These are phyloP conservation scores for Biscogniauxia mediterranea DNA, from an alignment of 2,329 filamentous ascomycete genomes.

Conservation along the genomic window DNA sequence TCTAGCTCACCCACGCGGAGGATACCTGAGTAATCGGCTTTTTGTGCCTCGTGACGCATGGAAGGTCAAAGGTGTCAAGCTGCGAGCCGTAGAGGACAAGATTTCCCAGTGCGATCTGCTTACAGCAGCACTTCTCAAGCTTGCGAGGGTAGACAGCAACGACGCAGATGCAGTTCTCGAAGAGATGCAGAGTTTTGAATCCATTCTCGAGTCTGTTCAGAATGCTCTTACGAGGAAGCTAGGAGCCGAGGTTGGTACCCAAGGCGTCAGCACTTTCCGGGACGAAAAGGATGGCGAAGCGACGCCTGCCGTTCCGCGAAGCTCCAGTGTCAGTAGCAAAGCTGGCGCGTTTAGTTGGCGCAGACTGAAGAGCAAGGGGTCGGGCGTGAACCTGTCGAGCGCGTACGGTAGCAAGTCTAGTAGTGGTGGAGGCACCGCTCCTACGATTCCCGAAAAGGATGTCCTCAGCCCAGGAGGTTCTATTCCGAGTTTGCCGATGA, in stretches of 20 bases:
- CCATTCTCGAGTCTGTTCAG: slow-evolving; percentile 83
- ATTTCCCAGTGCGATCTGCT: slow-evolving; percentile 86
- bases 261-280: slow-evolving; percentile 49
- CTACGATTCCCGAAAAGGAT: slow-evolving; percentile 40
- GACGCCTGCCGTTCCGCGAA: slow-evolving; percentile 46
- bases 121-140: slow-evolving; percentile 81
- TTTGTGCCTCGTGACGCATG: slow-evolving; percentile 93
- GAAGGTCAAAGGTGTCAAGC: slow-evolving; percentile 89
- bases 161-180: slow-evolving; percentile 91
- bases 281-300: slow-evolving; percentile 41
- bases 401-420: slow-evolving; percentile 49
- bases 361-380: slow-evolving; percentile 86
- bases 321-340: slow-evolving; percentile 67
- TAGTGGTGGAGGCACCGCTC: slow-evolving; percentile 32
- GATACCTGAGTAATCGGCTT: slow-evolving; percentile 85
- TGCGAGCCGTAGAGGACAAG: slow-evolving; percentile 91
- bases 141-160: slow-evolving; percentile 79
- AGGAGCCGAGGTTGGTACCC: slow-evolving; percentile 87
- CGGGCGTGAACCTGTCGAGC: slow-evolving; percentile 58
- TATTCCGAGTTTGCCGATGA: slow-evolving; percentile 79
- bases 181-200: slow-evolving; percentile 89
- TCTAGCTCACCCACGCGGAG: slow-evolving; percentile 84
- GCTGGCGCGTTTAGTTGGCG: slow-evolving; percentile 84
- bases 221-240: slow-evolving; percentile 74
- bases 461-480: slow-evolving; percentile 58